Evolutionary conservation across 2,329 filamentous ascomycete genomes (phyloP).

Genomic region (Talaromyces funiculosus): DNA sequence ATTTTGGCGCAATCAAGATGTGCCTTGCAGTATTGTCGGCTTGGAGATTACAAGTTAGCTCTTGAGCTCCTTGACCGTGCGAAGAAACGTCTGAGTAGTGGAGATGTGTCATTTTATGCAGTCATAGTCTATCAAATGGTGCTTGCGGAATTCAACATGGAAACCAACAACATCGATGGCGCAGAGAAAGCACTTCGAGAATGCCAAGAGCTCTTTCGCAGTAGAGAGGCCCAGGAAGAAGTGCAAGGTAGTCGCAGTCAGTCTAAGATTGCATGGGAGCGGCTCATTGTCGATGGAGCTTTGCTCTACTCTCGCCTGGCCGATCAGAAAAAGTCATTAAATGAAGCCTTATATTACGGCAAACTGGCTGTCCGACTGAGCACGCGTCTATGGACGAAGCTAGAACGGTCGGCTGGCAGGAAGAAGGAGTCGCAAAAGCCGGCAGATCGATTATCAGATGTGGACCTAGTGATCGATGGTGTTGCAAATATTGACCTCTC

Average conservation of each 20-base stretch:
- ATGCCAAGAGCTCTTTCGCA: constrained; percentile 29
- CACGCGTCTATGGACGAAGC: constrained; percentile 47
- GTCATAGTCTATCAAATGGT: constrained; percentile 60
- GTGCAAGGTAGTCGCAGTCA: constrained; percentile 30
- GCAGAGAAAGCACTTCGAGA: constrained; percentile 38
- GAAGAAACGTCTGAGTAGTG: constrained; percentile 43
- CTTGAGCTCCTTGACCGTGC: constrained; percentile 54
- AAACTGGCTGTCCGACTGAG: constrained; percentile 47
- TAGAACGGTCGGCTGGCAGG: constrained; percentile 41
- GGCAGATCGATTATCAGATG: constrained; percentile 21
- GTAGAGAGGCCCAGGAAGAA: constrained; percentile 24
- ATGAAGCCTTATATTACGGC: constrained; percentile 44
- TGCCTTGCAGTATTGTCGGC: constrained; percentile 51
- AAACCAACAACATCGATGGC: constrained; percentile 60
- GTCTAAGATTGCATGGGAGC: constrained; percentile 44
- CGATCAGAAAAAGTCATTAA: constrained; percentile 49
- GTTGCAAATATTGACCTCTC: constrained; percentile 37
- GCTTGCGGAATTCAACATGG: constrained; percentile 68
- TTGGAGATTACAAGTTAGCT: constrained; percentile 58
- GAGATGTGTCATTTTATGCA: constrained; percentile 40
- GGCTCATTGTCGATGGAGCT: constrained; percentile 54
- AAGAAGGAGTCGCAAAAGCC: constrained; percentile 27
- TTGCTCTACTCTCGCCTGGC: constrained; percentile 62
- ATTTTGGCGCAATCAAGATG: constrained; percentile 43
- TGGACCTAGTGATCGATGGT: constrained; percentile 34